A percentile compares a stretch with the other conserved stretches of the same genome.
Evolutionary conservation across 78 protist genomes (phyloP).

Genomic region (Salpingoeca rosetta): DNA sequence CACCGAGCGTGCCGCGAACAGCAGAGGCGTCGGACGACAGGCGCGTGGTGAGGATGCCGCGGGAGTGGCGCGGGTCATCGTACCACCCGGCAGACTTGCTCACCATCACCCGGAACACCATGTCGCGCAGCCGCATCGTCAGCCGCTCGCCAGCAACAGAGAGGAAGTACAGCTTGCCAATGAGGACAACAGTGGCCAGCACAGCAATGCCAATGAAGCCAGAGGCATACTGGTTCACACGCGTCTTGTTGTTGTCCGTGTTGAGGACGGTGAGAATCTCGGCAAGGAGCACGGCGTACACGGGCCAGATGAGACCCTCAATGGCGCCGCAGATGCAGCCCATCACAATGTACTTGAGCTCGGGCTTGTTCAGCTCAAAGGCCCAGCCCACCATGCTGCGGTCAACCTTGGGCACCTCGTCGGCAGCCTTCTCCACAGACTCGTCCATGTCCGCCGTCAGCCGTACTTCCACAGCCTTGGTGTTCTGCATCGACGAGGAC

Average conservation of each 20-base stretch:
- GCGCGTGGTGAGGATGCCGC: conserved; percentile 58
- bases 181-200: neutral
- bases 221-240: neutral
- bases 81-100: conserved; percentile 55
- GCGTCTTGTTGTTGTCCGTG: neutral
- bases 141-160: conserved; percentile 15
- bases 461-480: neutral
- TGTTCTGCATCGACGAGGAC: neutral
- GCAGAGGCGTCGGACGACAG: conserved; percentile 65
- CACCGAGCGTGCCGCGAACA: conserved; percentile 59
- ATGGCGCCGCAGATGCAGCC: neutral
- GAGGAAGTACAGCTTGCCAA: conserved; percentile 9
- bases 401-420: neutral
- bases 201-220: conserved; percentile 4
- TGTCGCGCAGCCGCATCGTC: conserved; percentile 13
- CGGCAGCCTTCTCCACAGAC: neutral
- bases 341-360: neutral
- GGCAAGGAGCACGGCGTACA: conserved; percentile 7
- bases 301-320: conserved; percentile 14
- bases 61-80: conserved; percentile 37
- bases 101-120: conserved; percentile 22
- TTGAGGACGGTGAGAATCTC: neutral
- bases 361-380: neutral
- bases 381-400: neutral
- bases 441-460: neutral